phyloP scores from a whole-genome alignment of 345 rosid genomes.

The Linum usitatissimum region DNA sequence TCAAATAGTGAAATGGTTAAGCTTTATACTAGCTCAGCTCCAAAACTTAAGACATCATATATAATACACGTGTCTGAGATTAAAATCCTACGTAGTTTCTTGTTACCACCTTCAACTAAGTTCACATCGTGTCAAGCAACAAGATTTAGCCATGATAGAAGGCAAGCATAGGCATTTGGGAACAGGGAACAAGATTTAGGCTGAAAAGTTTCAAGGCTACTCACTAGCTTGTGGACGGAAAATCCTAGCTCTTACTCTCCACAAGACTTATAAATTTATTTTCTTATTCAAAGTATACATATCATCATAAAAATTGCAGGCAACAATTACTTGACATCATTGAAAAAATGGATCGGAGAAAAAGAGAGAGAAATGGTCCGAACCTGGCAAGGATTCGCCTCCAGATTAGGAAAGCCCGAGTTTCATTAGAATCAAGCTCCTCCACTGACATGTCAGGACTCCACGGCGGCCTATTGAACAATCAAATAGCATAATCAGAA shows the following conservation, averaged over 20 bases:
- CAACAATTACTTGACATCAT: neutral
- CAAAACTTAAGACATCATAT: neutral
- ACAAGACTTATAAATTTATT: neutral
- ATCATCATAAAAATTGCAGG: neutral
- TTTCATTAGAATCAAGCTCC: conserved; percentile 61
- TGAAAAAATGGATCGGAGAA: neutral
- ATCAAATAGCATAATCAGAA: neutral
- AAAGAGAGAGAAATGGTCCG: neutral
- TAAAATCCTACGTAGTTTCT: neutral
- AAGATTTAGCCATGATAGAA: neutral
- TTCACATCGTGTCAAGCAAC: neutral
- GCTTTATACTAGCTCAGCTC: neutral
- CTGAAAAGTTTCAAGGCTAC: no score
- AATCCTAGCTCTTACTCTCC: neutral
- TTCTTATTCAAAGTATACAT: neutral
- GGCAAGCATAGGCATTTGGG: neutral
- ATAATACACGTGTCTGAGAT: neutral
- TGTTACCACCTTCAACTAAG: neutral
- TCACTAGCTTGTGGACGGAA: neutral
- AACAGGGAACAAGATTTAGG: no score
- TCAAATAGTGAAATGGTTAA: neutral
- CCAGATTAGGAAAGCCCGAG: conserved; percentile 65
- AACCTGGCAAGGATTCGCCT: conserved; percentile 75
- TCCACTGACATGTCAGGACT: conserved; percentile 53
- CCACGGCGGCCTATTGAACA: conserved; percentile 53